Base-by-base conservation (phyloP, 805 yeast genomes). In the Candida ficus region DNA sequence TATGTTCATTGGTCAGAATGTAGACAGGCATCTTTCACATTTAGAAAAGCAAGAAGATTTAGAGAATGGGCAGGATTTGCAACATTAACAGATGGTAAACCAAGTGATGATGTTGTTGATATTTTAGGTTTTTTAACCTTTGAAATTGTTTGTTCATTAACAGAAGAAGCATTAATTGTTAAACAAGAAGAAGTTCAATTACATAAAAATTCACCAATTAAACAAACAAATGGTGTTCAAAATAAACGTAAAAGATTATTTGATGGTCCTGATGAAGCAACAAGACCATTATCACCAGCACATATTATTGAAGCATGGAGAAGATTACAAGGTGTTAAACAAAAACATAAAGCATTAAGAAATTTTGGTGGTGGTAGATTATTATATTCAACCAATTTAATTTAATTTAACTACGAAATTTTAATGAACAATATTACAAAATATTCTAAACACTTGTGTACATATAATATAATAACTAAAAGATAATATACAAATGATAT, bases 1-100 rank as follows among this genome's bases (percentile, higher is more conserved):
- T 93, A 93, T 56, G 99, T 90, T 14, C 99, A 93, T 60, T 93
- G 98, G 97, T 86, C 96, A 11, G 99, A 93, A 57, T 93, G 99
- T 63, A 76, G 99, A 46, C 99, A 93, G 61, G 98, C 98, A 1
- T 82, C 95, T 44, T 93, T 93, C 60, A 93, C 99, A 1, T 93
- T 89, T 55, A 74, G 97, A 51, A 93, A 93, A 60, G 84, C 85
- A n/a, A 89, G 89, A 59, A 68, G 97, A 55, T 93, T 93, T 59
- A 75, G 91, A 56, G 99, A 93, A 54, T 93, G 99, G 99, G 91
- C 95, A 14, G 95, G 93, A 11, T 76, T 91, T 33, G 64, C 87
- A 1, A 82, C 78, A 39, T 65, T 93, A 30, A 82, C 95, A 5
- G 99, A 93, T 46, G 78, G 91, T 17, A 76, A 91, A 53, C 96